These are phyloP conservation scores for Periglandula ipomoeae DNA, from an alignment of 2,329 filamentous ascomycete genomes.

Conservation along the genomic window DNA sequence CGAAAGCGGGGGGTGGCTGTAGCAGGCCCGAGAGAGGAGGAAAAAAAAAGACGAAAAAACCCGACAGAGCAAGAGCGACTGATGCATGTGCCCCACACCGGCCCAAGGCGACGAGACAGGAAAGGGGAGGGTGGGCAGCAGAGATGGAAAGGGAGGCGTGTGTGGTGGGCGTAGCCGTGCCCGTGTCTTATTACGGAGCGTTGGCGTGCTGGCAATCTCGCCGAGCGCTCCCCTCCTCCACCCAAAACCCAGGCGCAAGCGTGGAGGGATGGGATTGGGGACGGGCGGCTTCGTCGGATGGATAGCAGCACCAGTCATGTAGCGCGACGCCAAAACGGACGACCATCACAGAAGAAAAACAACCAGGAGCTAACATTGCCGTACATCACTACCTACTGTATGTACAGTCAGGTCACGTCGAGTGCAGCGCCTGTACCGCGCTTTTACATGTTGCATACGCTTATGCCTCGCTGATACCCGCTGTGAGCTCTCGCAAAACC, in stretches of 20 bases:
- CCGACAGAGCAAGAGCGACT: neutral
- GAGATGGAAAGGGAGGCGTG: neutral
- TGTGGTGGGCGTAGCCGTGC: neutral
- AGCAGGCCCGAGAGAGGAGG: neutral
- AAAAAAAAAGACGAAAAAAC: neutral
- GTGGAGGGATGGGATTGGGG: neutral
- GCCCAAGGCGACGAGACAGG: constrained; percentile 6
- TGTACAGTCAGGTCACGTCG: too few species aligned
- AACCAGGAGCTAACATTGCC: too few species aligned
- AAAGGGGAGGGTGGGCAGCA: neutral
- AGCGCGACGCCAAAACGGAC: constrained; percentile 2
- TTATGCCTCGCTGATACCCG: too few species aligned
- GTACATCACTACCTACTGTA: too few species aligned
- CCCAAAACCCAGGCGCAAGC: neutral
- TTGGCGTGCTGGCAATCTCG: constrained; percentile 5
- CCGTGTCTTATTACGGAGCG: constrained; percentile 1
- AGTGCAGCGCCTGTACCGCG: too few species aligned
- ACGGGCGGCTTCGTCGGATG: constrained; percentile 1
- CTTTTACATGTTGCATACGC: too few species aligned
- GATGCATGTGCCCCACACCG: neutral
- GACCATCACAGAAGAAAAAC: neutral
- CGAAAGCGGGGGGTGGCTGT: constrained; percentile 1
- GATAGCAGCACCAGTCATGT: neutral
- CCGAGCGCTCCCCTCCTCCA: neutral
- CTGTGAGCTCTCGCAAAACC: too few species aligned